phyloP scores from a whole-genome alignment of 73 alveolate genomes.

The Symbiodinium natans region DNA sequence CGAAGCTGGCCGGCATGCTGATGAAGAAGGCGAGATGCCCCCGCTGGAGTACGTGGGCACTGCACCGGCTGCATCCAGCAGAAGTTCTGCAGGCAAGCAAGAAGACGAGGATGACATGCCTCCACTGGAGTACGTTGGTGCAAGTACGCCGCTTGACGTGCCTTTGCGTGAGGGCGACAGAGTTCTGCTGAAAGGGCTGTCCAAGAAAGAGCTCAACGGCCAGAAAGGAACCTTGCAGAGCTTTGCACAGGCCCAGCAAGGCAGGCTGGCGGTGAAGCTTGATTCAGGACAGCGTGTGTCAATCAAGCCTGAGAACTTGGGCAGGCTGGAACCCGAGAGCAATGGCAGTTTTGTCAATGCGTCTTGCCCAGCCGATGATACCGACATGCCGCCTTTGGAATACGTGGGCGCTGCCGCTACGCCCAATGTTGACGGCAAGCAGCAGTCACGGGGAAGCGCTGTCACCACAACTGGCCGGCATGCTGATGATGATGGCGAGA shows the following conservation, averaged over 20 bases:
- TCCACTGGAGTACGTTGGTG: conserved; percentile 77
- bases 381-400: conserved; percentile 86
- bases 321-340: not conserved
- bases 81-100: not conserved
- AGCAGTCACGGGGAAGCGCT: not conserved
- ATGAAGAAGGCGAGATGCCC: conserved; percentile 66
- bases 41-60: conserved; percentile 62
- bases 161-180: conserved; percentile 77
- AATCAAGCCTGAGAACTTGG: conserved; percentile 46
- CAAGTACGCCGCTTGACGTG: conserved; percentile 47
- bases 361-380: not conserved
- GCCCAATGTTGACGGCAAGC: not conserved
- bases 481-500: conserved; percentile 60
- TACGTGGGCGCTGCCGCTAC: conserved; percentile 11
- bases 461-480: not conserved
- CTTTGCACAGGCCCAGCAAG: conserved; percentile 38
- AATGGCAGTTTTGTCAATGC: not conserved
- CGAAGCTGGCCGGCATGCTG: conserved; percentile 23
- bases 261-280: conserved; percentile 58
- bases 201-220: conserved; percentile 59
- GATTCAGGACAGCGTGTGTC: conserved; percentile 59
- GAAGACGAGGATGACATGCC: conserved; percentile 68
- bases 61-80: not conserved
- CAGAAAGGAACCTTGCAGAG: conserved; percentile 62
- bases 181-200: conserved; percentile 50